Conservation (phyloP, 140 eudicot genomes). For the Anethum foeniculum region DNA sequence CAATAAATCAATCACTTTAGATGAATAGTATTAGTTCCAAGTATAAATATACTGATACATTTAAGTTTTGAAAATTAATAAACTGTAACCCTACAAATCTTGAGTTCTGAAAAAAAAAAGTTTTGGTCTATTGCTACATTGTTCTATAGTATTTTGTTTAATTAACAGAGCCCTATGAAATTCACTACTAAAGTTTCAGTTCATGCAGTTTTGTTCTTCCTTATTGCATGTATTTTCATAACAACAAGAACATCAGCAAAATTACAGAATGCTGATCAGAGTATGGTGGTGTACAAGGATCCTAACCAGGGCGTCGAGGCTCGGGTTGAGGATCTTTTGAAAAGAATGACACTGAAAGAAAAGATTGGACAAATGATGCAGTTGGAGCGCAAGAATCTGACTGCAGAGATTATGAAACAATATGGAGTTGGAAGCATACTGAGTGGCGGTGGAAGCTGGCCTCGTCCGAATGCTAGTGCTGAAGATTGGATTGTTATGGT, state of each 20-base stretch:
- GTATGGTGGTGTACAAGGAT: neutral
- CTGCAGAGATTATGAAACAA: neutral
- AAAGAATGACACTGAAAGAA: neutral
- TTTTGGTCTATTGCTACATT: neutral
- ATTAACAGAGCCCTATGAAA: neutral
- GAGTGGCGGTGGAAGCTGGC: conserved; percentile 1
- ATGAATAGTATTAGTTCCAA: neutral
- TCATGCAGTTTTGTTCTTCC: neutral
- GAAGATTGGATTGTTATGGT: neutral
- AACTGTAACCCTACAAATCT: neutral
- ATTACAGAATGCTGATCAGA: neutral
- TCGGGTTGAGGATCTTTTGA: neutral
- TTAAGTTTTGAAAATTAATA: neutral
- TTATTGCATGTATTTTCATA: neutral
- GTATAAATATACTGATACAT: neutral
- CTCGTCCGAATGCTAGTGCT: conserved; percentile 7
- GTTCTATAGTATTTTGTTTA: neutral
- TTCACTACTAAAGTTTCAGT: neutral
- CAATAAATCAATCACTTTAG: neutral
- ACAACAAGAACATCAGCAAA: neutral
- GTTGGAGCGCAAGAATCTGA: conserved; percentile 5
- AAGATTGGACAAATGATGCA: conserved; percentile 10
- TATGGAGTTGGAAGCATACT: neutral
- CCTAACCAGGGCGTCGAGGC: neutral
- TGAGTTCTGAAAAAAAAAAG: neutral